Evolutionary conservation across 2,329 filamentous ascomycete genomes (phyloP), one percentile per base, ranked within the genome.

Genomic region (Phyllosticta ampelicida): DNA sequence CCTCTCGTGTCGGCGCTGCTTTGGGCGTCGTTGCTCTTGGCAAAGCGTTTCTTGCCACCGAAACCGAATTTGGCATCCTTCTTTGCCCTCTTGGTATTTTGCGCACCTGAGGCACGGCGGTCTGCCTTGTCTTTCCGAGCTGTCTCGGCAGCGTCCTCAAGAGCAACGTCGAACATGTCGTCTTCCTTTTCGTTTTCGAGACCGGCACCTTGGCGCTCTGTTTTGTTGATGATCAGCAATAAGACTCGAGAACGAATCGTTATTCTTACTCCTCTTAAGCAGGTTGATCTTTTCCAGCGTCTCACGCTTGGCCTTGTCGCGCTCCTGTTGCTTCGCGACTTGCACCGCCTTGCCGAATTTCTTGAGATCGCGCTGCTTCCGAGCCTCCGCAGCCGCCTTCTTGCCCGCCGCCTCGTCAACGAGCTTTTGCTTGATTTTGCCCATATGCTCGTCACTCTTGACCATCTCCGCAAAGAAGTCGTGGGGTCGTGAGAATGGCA

Each of bases 401-500:
- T 96, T 96, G 61, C 84, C 80, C 10, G 92, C 89, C 0, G 92
- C 94, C 69, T 95, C 90, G 68, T 97, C 91, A 62, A 96, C 81
- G 67, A 97, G 78, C 80, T 95, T 95, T 68, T 86, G 84, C 80
- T 95, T 95, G 71, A 99, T 89, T 80, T 89, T 91, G 71, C 89
- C 89, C 94, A 99, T 99, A 74, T 96, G 94, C 67, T 95, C 92
- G n/a, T 48, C 94, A 68, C 86, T 89, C 83, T 97, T 97, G 68
- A 96, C 86, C 91, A 97, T 99, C 79, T 99, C 94, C 51, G 94
- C 94, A 67, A 99, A 99, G 77, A 95, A 99, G 75, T 99, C 94
- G 58, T 83, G 86, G 3, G 94, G 94, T 9, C 94, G 83, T 26
- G 89, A 86, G 75, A 99, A 99, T 6, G 88, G 83, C 0, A 92